Percentiles rank a stretch among this genome's conserved stretches.
Evolutionary conservation across 495 filamentous ascomycete species (phyloP).

Genomic region (Aspergillus baeticus): DNA sequence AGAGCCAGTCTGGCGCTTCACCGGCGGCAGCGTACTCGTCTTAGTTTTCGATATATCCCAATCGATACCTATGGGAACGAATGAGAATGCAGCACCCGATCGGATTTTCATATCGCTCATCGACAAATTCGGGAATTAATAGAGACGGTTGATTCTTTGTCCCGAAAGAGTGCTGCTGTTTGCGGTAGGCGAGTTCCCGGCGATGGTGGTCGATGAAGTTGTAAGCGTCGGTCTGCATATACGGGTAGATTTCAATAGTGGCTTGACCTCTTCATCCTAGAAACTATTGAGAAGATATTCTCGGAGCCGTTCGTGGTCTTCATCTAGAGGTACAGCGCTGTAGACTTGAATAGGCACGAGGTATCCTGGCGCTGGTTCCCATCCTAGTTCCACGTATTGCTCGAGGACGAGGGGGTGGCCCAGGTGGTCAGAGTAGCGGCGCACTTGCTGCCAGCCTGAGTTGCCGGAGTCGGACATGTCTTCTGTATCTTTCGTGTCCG

Average conservation of each 20-base stretch:
- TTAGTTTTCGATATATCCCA: constrained; percentile 8
- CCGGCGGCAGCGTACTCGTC: not conserved
- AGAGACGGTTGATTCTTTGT: constrained; percentile 11
- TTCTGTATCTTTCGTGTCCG: too few relatives aligned
- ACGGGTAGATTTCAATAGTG: constrained; percentile 24
- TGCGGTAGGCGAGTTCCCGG: constrained; percentile 25
- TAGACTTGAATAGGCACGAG: constrained; percentile 22
- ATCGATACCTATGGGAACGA: constrained; percentile 21
- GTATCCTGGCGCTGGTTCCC: not conserved
- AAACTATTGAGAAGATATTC: constrained; percentile 18
- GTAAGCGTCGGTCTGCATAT: constrained; percentile 19
- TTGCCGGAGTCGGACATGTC: too few relatives aligned
- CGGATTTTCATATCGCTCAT: not conserved
- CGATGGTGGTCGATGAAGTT: constrained; percentile 25
- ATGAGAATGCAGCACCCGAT: constrained; percentile 14
- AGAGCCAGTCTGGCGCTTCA: constrained; percentile 15
- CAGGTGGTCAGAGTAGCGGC: constrained; percentile 16
- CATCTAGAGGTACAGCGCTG: constrained; percentile 23
- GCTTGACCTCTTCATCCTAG: constrained; percentile 4
- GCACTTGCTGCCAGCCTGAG: constrained; percentile 17
- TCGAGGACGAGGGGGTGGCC: constrained; percentile 20
- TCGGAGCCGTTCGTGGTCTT: constrained; percentile 20
- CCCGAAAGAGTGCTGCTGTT: constrained; percentile 17
- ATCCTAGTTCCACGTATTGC: constrained; percentile 15
- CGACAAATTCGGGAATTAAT: constrained; percentile 13